Conservation (phyloP, 2,329 filamentous ascomycete genomes). For the Pseudogymnoascus sp. region DNA sequence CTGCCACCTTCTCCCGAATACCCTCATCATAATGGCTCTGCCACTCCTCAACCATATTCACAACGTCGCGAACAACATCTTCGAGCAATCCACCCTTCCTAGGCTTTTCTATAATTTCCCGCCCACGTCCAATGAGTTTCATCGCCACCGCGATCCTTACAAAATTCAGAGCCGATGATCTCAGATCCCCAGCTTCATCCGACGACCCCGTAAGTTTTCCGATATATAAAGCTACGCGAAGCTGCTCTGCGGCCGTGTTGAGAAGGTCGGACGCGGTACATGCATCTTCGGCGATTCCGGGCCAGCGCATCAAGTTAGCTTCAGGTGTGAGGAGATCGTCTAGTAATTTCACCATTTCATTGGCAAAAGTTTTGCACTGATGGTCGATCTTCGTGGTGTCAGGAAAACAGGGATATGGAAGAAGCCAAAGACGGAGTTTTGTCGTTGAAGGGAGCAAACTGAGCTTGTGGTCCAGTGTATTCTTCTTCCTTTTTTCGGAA, state of each 20-base stretch:
- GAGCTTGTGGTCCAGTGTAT: conserved; percentile 1
- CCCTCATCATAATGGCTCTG: conserved; percentile 10
- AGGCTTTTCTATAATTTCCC: background rate
- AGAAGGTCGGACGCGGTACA: conserved; percentile 1
- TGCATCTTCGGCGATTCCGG: conserved; percentile 9
- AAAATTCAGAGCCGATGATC: conserved; percentile 4
- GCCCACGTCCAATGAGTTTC: conserved; percentile 10
- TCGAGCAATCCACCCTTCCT: background rate
- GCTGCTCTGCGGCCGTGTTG: conserved; percentile 10
- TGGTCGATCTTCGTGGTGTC: background rate
- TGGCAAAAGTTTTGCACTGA: conserved; percentile 10
- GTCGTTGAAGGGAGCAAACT: conserved; percentile 8
- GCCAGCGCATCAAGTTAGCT: conserved; percentile 12
- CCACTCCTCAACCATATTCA: conserved; percentile 12
- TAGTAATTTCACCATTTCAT: conserved; percentile 8
- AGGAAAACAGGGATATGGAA: conserved; percentile 12
- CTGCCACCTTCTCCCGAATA: conserved; percentile 12
- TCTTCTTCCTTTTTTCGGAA: background rate
- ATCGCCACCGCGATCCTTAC: conserved; percentile 11
- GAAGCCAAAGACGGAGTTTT: conserved; percentile 11
- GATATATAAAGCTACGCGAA: conserved; percentile 11
- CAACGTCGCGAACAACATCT: background rate
- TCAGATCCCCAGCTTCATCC: background rate
- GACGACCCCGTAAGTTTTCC: background rate
- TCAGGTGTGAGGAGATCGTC: conserved; percentile 2